Evolutionary conservation across 148 eudicot genomes (phyloP).

Genomic region (Rhododendron ovatum): DNA sequence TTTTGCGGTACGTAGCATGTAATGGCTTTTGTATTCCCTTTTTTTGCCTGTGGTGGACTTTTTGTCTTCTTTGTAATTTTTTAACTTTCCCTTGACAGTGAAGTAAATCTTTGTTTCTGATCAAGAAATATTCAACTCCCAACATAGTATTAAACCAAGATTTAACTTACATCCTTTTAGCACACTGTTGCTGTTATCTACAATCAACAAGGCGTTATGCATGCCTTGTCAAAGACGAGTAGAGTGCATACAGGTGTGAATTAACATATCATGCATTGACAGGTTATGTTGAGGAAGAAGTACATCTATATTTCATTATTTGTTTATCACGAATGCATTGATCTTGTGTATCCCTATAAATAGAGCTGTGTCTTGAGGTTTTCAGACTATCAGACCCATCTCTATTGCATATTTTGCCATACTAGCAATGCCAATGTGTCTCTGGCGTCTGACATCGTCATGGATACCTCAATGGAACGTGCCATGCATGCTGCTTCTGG

Average conservation of each 20-base stretch:
- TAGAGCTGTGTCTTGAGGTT: neutral
- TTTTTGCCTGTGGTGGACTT: neutral
- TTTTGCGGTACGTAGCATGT: neutral
- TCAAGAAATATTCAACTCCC: neutral
- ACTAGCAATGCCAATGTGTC: neutral
- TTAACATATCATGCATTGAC: neutral
- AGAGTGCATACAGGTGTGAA: neutral
- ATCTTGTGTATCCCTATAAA: neutral
- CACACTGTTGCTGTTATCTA: neutral
- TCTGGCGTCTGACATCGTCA: neutral
- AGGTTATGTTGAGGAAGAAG: neutral
- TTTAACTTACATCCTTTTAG: neutral
- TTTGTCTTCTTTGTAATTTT: neutral
- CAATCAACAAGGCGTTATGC: neutral
- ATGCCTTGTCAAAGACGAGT: neutral
- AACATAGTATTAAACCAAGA: neutral
- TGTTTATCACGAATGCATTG: neutral
- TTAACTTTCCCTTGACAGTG: neutral
- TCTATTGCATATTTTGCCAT: neutral
- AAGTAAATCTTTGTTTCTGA: neutral
- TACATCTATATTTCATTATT: neutral
- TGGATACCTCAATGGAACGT: neutral
- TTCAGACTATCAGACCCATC: neutral
- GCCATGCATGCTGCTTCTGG: neutral
- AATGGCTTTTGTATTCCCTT: neutral